These are phyloP conservation scores for Myrica gale DNA, from an alignment of 306 rosid genomes.

Conservation along the genomic window DNA sequence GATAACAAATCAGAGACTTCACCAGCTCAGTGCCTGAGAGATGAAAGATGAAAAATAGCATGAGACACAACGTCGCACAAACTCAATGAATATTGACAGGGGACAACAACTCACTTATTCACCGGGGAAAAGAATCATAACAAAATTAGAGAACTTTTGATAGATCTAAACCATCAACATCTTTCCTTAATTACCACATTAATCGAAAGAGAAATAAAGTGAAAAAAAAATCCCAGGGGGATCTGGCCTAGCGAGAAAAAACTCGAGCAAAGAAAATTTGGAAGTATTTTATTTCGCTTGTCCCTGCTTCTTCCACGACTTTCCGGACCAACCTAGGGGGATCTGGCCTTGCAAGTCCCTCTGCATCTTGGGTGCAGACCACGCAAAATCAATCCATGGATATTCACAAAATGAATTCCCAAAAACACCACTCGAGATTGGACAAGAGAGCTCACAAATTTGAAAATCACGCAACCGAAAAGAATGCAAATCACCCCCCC, in stretches of 20 bases:
- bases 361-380: too few relatives aligned
- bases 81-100: not conserved
- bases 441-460: not conserved
- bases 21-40: not conserved
- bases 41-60: constrained; percentile 14
- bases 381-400: too few relatives aligned
- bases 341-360: too few relatives aligned
- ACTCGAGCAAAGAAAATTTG: not conserved
- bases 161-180: not conserved
- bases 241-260: not conserved
- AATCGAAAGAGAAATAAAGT: not conserved
- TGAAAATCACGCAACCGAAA: not conserved
- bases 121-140: not conserved
- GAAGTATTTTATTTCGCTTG: not conserved
- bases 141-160: not conserved
- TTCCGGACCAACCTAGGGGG: not conserved
- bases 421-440: not conserved
- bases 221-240: not conserved
- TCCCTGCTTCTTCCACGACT: not conserved
- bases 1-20: not conserved
- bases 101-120: not conserved
- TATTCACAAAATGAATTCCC: not conserved
- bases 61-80: not conserved
- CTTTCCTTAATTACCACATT: not conserved
- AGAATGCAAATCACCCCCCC: not conserved